These are phyloP conservation scores for Nepenthes mirabilis DNA, from an alignment of 148 eudicot genomes.

Conservation along the genomic window DNA sequence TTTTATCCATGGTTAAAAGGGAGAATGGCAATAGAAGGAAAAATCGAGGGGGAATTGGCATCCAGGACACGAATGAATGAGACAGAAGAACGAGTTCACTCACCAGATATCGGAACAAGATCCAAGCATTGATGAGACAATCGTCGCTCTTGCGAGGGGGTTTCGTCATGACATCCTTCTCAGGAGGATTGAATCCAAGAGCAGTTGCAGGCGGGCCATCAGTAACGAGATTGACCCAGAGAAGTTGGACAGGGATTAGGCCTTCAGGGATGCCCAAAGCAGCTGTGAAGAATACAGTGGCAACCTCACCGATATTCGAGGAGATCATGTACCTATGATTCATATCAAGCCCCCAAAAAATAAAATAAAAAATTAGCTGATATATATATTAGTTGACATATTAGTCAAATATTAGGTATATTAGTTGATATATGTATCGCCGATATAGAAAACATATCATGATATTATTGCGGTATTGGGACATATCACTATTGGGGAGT, in stretches of 20 bases:
- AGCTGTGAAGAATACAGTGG: background rate
- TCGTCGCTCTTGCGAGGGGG: conserved; percentile 3
- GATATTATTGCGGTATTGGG: too few species aligned
- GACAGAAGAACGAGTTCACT: background rate
- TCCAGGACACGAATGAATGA: background rate
- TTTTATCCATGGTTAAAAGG: too few species aligned
- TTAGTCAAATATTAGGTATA: too few species aligned
- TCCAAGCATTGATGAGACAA: conserved; percentile 1
- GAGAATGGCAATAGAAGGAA: background rate
- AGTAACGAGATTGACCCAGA: conserved; percentile 3
- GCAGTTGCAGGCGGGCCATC: conserved; percentile 1
- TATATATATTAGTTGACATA: too few species aligned
- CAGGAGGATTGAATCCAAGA: background rate
- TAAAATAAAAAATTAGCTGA: too few species aligned
- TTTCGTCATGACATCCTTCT: background rate
- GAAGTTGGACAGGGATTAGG: conserved; percentile 3
- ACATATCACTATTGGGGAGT: too few species aligned
- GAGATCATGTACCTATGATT: background rate
- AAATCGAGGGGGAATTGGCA: background rate
- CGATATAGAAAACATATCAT: too few species aligned
- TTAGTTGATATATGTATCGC: too few species aligned
- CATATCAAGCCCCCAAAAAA: background rate
- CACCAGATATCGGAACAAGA: background rate
- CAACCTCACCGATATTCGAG: conserved; percentile 3
- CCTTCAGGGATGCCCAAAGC: conserved; percentile 4